Conservation (phyloP, 1,139 yeast genomes). For the Kodamaea derodonti region DNA sequence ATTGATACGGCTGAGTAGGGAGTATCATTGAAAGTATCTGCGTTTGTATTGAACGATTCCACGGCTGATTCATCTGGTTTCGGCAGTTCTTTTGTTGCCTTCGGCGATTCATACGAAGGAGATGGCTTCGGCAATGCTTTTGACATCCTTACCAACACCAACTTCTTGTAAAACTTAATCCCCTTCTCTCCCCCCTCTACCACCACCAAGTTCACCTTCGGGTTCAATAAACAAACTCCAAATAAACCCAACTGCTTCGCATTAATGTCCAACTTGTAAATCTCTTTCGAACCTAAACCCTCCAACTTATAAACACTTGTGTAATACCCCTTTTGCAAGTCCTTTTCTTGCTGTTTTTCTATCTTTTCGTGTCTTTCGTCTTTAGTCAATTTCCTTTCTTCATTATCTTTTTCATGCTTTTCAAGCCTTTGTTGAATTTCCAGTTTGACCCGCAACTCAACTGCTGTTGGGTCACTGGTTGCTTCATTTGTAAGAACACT, state of each 20-base stretch:
- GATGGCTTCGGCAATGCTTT: conserved; percentile 17
- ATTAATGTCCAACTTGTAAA: conserved; percentile 71
- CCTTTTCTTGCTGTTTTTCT: conserved; percentile 43
- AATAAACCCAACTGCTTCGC: conserved; percentile 66
- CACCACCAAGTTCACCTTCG: conserved; percentile 54
- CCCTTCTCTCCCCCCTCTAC: conserved; percentile 71
- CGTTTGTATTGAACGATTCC: not conserved
- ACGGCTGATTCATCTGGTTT: too few species aligned
- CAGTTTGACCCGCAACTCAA: conserved; percentile 66
- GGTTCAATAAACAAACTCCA: conserved; percentile 50
- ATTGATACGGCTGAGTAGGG: conserved; percentile 41
- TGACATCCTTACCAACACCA: conserved; percentile 55
- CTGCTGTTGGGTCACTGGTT: conserved; percentile 84
- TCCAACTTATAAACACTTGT: conserved; percentile 60
- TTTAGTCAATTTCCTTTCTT: conserved; percentile 54
- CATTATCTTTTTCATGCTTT: conserved; percentile 62
- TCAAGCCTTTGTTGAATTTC: conserved; percentile 64
- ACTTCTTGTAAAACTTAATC: conserved; percentile 56
- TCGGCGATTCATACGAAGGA: conserved; percentile 3
- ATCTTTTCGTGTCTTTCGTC: conserved; percentile 54
- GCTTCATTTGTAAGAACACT: conserved; percentile 82
- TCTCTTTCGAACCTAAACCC: conserved; percentile 60
- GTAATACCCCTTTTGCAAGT: conserved; percentile 43
- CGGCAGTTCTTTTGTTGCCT: not conserved
- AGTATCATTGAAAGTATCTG: not conserved